Evolutionary conservation across 495 filamentous ascomycete species (phyloP).

Genomic region (Aspergillus campestris): DNA sequence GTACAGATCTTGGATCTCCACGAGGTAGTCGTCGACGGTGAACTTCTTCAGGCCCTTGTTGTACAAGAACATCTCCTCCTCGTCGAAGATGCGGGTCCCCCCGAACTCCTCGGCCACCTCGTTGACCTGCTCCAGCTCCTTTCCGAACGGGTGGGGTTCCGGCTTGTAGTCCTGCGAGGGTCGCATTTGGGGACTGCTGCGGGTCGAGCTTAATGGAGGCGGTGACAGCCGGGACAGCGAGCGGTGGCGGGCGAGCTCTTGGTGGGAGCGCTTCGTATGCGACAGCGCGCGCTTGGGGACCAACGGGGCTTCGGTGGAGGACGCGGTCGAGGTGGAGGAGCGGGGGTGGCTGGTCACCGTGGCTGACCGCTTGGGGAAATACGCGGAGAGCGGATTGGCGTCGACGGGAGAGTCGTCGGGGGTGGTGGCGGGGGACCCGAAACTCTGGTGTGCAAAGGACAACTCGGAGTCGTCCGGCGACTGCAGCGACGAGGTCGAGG

Average conservation of each 20-base stretch:
- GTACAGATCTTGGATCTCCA: conserved; percentile 68
- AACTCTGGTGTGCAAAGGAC: conserved; percentile 46
- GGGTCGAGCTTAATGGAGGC: conserved; percentile 29
- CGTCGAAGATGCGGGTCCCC: conserved; percentile 51
- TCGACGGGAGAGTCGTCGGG: conserved; percentile 66
- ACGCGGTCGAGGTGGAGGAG: conserved; percentile 37
- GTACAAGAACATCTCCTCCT: conserved; percentile 60
- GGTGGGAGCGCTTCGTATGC: conserved; percentile 75
- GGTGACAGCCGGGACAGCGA: conserved; percentile 46
- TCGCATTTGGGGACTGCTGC: conserved; percentile 29
- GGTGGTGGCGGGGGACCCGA: conserved; percentile 54
- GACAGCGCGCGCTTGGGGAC: conserved; percentile 71
- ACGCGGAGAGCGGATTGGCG: conserved; percentile 70
- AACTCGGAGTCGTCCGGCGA: conserved; percentile 57
- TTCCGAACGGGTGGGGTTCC: conserved; percentile 42
- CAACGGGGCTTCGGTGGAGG: conserved; percentile 45
- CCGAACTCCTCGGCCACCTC: conserved; percentile 82
- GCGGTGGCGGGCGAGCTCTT: conserved; percentile 57
- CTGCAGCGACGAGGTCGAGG: conserved; percentile 46
- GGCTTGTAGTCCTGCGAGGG: conserved; percentile 35
- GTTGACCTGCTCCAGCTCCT: conserved; percentile 44
- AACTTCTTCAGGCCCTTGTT: conserved; percentile 65
- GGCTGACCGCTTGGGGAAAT: conserved; percentile 55
- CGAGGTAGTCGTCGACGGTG: conserved; percentile 71
- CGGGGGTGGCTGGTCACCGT: conserved; percentile 34